These are phyloP conservation scores for Crinitomyces ghanaensis DNA, from an alignment of 805 yeast species.

Conservation along the genomic window DNA sequence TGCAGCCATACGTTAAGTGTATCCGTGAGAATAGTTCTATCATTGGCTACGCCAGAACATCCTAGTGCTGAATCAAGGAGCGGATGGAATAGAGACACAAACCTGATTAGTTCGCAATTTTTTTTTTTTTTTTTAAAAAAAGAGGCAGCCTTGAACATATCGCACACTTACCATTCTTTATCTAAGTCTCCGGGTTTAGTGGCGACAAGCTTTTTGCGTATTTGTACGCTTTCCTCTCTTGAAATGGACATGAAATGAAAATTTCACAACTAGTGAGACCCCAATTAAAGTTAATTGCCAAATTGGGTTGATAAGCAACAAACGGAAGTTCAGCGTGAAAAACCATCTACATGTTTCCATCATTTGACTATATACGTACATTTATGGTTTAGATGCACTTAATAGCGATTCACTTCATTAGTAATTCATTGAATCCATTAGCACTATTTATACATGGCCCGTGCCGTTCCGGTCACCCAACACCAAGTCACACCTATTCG, in stretches of 20 bases:
- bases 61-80: conserved; percentile 25
- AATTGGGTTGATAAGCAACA: too few species aligned
- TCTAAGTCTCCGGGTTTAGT: conserved; percentile 12
- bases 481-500: conserved; percentile 1
- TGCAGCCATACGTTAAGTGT: conserved; percentile 54
- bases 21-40: conserved; percentile 42
- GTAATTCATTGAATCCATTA: not conserved
- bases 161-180: conserved; percentile 9
- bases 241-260: too few species aligned
- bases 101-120: conserved; percentile 6
- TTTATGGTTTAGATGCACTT: too few species aligned
- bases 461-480: not conserved
- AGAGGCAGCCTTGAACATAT: not conserved
- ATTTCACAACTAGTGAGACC: too few species aligned
- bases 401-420: too few species aligned
- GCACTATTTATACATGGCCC: too few species aligned
- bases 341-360: too few species aligned
- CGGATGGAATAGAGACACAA: conserved; percentile 18
- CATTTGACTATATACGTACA: too few species aligned
- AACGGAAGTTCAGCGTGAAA: too few species aligned
- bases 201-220: conserved; percentile 10
- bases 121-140: not conserved
- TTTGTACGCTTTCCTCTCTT: conserved; percentile 2
- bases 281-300: too few species aligned
- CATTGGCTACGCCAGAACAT: conserved; percentile 28